Evolutionary conservation across 805 yeast genomes (phyloP), one percentile per base, ranked within the genome.

Genomic region (Saturnispora quitensis): DNA sequence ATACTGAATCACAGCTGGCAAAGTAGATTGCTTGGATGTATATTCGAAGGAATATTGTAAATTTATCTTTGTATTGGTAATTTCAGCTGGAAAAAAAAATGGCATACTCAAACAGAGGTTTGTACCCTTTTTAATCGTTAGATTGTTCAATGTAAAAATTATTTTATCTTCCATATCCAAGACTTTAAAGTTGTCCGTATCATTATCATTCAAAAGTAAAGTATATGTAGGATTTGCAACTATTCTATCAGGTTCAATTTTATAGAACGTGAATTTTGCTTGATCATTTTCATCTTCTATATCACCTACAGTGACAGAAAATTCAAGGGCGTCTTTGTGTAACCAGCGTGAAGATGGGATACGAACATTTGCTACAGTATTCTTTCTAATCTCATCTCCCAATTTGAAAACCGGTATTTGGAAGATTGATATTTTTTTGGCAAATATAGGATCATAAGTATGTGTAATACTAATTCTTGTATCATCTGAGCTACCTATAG

Each of bases 81-180:
- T 65, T 7, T 61, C 65, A 4, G 67, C 68, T 1, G 69, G 69
- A 50, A 67, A 67, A 51, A 66, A 66, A 50, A 65, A 67, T 2
- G 71, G 71, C 20, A 67, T 58, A 6, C 53, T 47, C 2, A 64
- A 49, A 2, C 28, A 40, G 24, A 63, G 15, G 3, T 40, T 27
- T 6, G 59, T 44, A 2, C 50, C 48, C 1, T 57, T 18, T 2
- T 51, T 35, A 4, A 63, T 43, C 5, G 17, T n/a, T 4, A 28
- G 9, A 0, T 50, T 25, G n/a, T 52, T 38, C n/a, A 52, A 40
- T 4, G 35, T 51, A 50, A 65, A 65, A 2, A 44, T 40, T 3
- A 64, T 20, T n/a, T 40, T 50, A 2, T 55, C 54, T 4, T 54
- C 53, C n/a, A 45, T 43, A 40, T 56, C 55, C 18, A 40, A 31